Base-by-base conservation (phyloP, 2,329 filamentous ascomycete genomes). In the Curvularia lunata region DNA sequence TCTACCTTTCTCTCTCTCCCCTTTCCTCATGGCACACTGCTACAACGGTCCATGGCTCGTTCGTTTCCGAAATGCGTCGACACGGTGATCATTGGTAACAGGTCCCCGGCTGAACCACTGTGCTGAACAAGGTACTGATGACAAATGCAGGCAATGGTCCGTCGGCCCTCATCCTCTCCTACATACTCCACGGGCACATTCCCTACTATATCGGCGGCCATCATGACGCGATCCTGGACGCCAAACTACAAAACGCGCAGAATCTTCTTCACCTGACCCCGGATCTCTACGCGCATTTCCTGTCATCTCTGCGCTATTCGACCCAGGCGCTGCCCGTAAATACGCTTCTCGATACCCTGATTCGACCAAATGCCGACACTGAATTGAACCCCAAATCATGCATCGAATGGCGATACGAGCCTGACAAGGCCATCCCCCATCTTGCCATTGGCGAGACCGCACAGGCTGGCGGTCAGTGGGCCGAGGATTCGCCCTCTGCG, bases 261-360 rank as follows among this genome's bases (percentile, higher is more conserved):
- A 78, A 80, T 47, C 76, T 86, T 3, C 78, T 86, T 12, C 73
- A 82, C 50, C 77, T 70, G 70, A 84, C 72, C 67, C 82, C 64
- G 62, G 79, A 80, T 50, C 74, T 86, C 34, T 86, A 84, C 25
- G 81, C 82, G 13, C 85, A 87, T 69, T 87, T 88, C 63, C 81
- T 82, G 1, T 85, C 85, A 0, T 82, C 82, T 2, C 78, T 87
- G 41, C 84, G 84, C 6, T 87, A 88, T 74, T 87, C 85, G 38
- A 86, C 83, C 0, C 85, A 87, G 63, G 84, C 85, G 3, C 77
- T 87, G 2, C 85, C 85, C 0, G 77, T 87, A 53, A 87, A 88
- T 64, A 84, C 84, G 12, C 78, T 88, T 18, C 76, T 87, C 7
- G 85, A 87, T 63, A 86, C 85, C 1, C 76, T 88, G 5, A 74